Percentiles rank a stretch among this genome's conserved stretches.
Evolutionary conservation across 192 early-diverging fungal genomes (phyloP).

Genomic region (Podila epicladia): DNA sequence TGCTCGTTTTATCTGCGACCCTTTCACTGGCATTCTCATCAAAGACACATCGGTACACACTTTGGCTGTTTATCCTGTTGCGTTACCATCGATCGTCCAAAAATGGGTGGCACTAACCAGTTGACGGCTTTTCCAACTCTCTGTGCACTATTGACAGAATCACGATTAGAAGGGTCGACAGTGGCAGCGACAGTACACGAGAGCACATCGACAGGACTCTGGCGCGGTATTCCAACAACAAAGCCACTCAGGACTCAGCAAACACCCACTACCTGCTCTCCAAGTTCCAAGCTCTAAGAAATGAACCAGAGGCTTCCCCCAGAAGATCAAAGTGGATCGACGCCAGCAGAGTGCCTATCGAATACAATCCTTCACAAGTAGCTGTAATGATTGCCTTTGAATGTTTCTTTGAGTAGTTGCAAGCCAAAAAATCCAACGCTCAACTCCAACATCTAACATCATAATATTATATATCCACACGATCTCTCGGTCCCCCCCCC

Average conservation of each 20-base stretch:
- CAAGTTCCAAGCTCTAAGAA: no score
- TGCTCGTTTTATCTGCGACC: not conserved
- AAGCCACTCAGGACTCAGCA: no score
- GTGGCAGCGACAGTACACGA: not conserved
- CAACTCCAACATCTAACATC: not conserved
- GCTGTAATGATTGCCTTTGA: constrained; percentile 1
- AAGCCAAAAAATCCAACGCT: not conserved
- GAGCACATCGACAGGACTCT: not conserved
- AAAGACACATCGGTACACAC: not conserved
- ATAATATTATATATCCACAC: not conserved
- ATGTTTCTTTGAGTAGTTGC: not conserved
- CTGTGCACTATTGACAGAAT: not conserved
- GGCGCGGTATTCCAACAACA: constrained; percentile 3
- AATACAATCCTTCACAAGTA: constrained; percentile 16
- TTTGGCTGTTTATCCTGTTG: no score
- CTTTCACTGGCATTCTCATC: not conserved
- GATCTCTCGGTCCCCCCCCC: no score
- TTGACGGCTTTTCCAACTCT: no score
- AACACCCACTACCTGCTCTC: no score
- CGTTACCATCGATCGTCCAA: no score
- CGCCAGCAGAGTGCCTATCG: constrained; percentile 3
- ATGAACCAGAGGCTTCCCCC: not conserved
- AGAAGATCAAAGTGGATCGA: constrained; percentile 14
- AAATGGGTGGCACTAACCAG: no score
- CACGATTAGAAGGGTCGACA: not conserved